Conservation (phyloP, 371 early-diverging fungal species). For the Zychaea mexicana region DNA sequence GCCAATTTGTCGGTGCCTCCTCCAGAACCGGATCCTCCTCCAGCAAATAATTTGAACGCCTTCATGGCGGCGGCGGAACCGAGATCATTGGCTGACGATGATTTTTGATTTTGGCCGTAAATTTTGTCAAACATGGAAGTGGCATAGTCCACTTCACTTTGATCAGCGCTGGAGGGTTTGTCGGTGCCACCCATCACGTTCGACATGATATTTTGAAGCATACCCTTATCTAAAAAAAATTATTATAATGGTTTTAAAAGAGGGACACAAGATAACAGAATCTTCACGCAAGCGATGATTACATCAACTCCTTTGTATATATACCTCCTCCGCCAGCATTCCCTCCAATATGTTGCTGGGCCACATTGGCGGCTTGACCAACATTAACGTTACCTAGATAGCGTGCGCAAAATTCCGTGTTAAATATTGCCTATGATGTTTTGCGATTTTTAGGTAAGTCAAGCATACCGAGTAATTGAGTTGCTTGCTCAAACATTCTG, state of each 20-base stretch:
- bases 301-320: background rate
- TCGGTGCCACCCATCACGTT: constrained; percentile 27
- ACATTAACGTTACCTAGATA: background rate
- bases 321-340: background rate
- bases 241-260: background rate
- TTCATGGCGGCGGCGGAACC: constrained; percentile 54
- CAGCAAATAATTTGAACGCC: constrained; percentile 51
- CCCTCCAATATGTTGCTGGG: background rate
- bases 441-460: background rate
- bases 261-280: too few relatives aligned
- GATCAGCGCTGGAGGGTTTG: constrained; percentile 28
- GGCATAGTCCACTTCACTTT: constrained; percentile 33
- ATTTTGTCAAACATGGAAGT: constrained; percentile 36
- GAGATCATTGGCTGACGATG: constrained; percentile 38
- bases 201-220: constrained; percentile 34
- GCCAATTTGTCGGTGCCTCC: constrained; percentile 31
- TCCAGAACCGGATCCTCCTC: constrained; percentile 29
- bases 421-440: background rate
- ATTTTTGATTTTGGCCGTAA: constrained; percentile 32
- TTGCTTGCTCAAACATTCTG: background rate
- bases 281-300: background rate
- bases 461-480: background rate
- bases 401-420: background rate
- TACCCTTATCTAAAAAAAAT: constrained; percentile 15
- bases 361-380: background rate